Evolutionary conservation across 129 eudicot genomes (phyloP), one percentile per base, ranked within the genome.

Genomic region (Deinandra increscens): DNA sequence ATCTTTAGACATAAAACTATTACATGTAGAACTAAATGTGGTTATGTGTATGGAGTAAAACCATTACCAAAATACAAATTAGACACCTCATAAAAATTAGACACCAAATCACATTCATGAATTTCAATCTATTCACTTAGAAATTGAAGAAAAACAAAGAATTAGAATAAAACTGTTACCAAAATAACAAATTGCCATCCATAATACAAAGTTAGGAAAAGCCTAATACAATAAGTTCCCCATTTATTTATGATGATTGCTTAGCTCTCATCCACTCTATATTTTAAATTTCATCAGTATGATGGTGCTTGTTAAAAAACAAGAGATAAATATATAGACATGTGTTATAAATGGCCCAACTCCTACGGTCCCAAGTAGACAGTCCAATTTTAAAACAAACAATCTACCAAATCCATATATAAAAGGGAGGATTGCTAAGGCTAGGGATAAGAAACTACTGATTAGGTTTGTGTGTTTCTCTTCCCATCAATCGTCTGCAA

Each of bases 121-220:
- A 20, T 29, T 26, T 56, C 36, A 29, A 56, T 56, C 4, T 56
- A 29, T 26, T 56, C 63, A 26, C 38, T 23, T 26, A 29, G 12
- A 56, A 56, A 34, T 13, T 55, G n/a, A 55, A 56, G 63, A 56
- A 56, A 26, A 56, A 26, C 39, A 12, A 11, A 50, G 5, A 34
- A 0, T n/a, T 56, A 26, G 18, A 26, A 10, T 26, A 56, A 50
- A 31, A 29, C 39, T 19, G 29, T 26, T 56, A 26, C 13, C 38
- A 56, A 18, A 53, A 9, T 55, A 50, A 64, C 56, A 51, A 14
- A 62, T 48, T 12, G 6, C 61, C 31, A 59, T 45, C 22, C 19
- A 31, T 12, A 45, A 45, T 34, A 45, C 65, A 60, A 44, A 60
- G 44, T 61, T 29, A 72, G 34, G 23, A 55, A 72, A 60, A 33